These are phyloP conservation scores for Alternaria alternata DNA, from an alignment of 2,329 filamentous ascomycete species.

Conservation along the genomic window DNA sequence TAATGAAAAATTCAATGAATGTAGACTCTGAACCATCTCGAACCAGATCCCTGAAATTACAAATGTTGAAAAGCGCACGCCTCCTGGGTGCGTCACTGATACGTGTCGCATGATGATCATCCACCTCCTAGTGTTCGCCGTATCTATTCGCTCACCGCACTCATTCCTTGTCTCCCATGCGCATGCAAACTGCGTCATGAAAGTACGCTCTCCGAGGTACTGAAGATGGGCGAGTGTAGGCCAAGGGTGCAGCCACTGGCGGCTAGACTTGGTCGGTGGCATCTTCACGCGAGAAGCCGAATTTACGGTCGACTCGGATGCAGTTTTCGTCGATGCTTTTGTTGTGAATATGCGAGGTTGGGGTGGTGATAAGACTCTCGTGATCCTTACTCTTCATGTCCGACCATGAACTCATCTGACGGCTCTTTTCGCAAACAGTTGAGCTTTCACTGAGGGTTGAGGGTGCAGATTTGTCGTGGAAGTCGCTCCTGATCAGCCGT, in stretches of 20 bases:
- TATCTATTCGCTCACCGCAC: not conserved
- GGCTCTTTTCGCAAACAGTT: slow-evolving; percentile 27
- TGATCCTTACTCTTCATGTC: slow-evolving; percentile 28
- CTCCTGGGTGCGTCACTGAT: not conserved
- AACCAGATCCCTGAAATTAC: not conserved
- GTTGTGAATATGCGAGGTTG: slow-evolving; percentile 7
- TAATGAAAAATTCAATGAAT: not conserved
- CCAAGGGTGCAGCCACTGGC: not conserved
- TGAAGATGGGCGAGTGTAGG: not conserved
- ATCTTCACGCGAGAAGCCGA: slow-evolving; percentile 27
- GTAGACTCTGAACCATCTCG: not conserved
- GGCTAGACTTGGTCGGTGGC: slow-evolving; percentile 16
- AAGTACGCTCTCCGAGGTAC: not conserved
- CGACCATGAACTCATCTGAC: slow-evolving; percentile 26
- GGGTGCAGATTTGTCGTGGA: slow-evolving; percentile 21
- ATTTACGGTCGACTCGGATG: slow-evolving; percentile 36
- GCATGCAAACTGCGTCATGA: not conserved
- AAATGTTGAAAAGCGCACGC: not conserved
- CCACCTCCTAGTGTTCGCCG: not conserved
- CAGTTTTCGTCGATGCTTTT: slow-evolving; percentile 18
- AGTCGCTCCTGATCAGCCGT: slow-evolving; percentile 35
- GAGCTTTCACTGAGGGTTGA: slow-evolving; percentile 18
- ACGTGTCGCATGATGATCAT: not conserved
- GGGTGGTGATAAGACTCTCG: slow-evolving; percentile 16
- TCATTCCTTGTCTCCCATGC: not conserved